Base-by-base conservation (phyloP, 768 basidiomycete genomes). In the Phanerodontia chrysosporium region DNA sequence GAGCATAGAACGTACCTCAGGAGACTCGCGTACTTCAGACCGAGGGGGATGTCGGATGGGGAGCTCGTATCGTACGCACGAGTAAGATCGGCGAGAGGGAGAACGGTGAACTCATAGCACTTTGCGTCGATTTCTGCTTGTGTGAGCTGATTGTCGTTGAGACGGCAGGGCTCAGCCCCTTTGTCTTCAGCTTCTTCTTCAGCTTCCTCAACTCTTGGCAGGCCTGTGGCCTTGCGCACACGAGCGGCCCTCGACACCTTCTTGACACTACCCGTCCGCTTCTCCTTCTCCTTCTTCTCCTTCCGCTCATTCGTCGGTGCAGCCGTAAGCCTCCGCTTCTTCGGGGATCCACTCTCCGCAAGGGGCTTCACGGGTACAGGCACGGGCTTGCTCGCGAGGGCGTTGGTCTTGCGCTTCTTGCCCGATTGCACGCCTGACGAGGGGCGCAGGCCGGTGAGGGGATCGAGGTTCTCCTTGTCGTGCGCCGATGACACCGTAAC, bases 391-490 rank as follows among this genome's bases (percentile, higher is more conserved):
- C 63, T 61, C 42, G 62, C 55, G 62, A 70, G 62, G 32, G 58
- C 57, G 65, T 42, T 55, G 10, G 82, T 76, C 72, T 85, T 87
- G 55, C 86, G 81, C 67, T 84, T 90, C 80, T 87, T 89, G 42
- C 71, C 66, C 42, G 81, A 78, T 1, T 76, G 72, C 58, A 78
- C 66, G 32, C 74, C 66, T 18, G 77, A 66, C 35, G 75, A 80
- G 2, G 84, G 72, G 36, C 82, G 83, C 59, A 82, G 79, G 6
- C 90, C 90, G 2, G 90, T 91, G 65, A 86, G 62, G 46, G 90
- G 90, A 70, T 91, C 80, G 45, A 85, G 76, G 68, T 92, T 92
- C 74, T 92, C 90, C 78, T 92, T 92, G 76, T 90, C 87, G 42
- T 49, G 46, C 32, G 69, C 66, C 29, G 64, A 51, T 18, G 67